phyloP scores from a whole-genome alignment of 305 asterid genomes.

The Fraxinus floribunda region DNA sequence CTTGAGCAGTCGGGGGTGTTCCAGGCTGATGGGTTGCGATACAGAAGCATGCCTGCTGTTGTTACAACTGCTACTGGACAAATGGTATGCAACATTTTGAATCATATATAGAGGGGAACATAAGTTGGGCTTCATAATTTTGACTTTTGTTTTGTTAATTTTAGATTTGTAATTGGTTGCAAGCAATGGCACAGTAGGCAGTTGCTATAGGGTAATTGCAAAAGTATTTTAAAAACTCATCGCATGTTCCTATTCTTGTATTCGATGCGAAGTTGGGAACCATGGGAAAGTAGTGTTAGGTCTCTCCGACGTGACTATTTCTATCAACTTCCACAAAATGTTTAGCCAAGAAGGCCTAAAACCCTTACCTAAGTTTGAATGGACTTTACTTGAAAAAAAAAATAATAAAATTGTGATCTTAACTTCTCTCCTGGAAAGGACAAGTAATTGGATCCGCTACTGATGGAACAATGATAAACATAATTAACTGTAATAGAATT shows the following conservation, averaged over 20 bases:
- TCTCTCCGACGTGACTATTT: background rate
- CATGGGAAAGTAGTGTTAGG: background rate
- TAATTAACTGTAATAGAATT: background rate
- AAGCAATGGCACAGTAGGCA: background rate
- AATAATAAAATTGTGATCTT: background rate
- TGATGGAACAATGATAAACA: background rate
- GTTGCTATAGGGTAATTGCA: background rate
- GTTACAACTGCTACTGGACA: constrained; percentile 79
- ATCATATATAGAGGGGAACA: background rate
- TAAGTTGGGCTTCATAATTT: background rate
- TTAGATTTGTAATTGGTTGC: background rate
- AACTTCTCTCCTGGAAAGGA: background rate
- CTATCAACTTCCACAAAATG: background rate
- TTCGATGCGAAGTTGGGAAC: background rate
- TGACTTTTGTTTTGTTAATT: background rate
- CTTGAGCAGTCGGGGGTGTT: constrained; percentile 71
- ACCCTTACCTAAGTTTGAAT: no score
- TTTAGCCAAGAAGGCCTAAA: no score
- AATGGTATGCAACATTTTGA: constrained; percentile 49
- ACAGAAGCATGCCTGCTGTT: constrained; percentile 50
- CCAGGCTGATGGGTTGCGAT: constrained; percentile 56
- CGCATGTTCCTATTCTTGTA: background rate
- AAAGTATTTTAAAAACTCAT: background rate
- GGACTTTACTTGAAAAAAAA: no score
- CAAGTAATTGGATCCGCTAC: background rate